Base-by-base conservation (phyloP, 768 basidiomycete genomes). In the Pholiota conissans region DNA sequence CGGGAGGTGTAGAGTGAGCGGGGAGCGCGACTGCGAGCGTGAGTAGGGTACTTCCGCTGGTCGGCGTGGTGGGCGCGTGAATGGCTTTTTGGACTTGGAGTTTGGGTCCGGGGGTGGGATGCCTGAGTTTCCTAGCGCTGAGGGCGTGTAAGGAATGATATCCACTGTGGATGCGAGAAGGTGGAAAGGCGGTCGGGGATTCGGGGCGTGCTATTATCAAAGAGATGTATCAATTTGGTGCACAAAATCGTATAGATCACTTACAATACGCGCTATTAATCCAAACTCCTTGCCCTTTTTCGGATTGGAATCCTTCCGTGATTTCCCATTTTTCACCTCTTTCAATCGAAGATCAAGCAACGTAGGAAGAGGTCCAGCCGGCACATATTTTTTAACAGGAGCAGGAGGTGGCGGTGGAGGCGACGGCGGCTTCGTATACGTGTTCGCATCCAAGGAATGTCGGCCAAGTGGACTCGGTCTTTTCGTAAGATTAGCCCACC, bases 191-290 rank as follows among this genome's bases (percentile, higher is more conserved):
- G 70, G 70, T 1, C 78, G 71, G 3, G 73, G 67, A 10, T 65
- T 64, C 0, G 76, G 74, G 1, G 75, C 76, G 54, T 76, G 71
- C 76, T 79, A 52, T 3, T 14, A 30, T 20, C 18, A 24, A 37
- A 22, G 30, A 10, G n/a, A n/a, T n/a, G n/a, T n/a, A n/a, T n/a
- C 32, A 11, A 42, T 18, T 18, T 26, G 26, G 11, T 16, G 27
- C 5, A 48, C 50, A 47, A 20, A 49, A 55, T 34, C 51, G 49
- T 52, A 11, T 9, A 13, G 49, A 45, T 18, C 11, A 69, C 76
- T 61, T 56, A 76, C 77, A 28, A 79, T 70, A 56, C 74, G 71
- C 4, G 76, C 75, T 18, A 77, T 64, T 14, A 79, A 61, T 1
- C 72, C 72, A 52, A 70, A 73, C 14, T 57, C 55, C 18, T 59